phyloP scores from a whole-genome alignment of 2,329 filamentous ascomycete genomes.

The Botryotinia convoluta region DNA sequence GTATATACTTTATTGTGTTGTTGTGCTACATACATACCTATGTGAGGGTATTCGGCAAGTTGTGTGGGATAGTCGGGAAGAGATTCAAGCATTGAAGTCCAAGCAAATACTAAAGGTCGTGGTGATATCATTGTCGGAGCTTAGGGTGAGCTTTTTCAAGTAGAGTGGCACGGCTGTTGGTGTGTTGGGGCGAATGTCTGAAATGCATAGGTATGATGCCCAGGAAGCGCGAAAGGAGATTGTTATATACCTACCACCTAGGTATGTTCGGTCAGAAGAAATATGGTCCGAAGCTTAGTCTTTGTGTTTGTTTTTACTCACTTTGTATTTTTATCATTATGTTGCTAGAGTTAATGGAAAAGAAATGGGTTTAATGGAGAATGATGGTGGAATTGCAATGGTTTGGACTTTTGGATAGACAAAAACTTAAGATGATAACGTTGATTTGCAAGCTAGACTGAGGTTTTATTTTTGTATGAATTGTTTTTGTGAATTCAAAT shows the following conservation, averaged over 20 bases:
- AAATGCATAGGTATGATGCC: not conserved
- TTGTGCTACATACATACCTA: conserved; percentile 7
- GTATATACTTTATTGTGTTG: conserved; percentile 2
- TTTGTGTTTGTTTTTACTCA: not conserved
- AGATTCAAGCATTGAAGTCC: not conserved
- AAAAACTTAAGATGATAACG: not conserved
- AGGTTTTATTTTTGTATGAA: not conserved
- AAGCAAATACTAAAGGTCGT: not conserved
- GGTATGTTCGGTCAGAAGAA: not conserved
- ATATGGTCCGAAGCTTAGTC: not conserved
- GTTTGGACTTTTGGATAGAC: conserved; percentile 17
- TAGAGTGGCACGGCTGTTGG: not conserved
- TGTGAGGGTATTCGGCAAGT: not conserved
- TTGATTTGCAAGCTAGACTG: not conserved
- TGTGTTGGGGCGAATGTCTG: not conserved
- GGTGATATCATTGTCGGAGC: not conserved
- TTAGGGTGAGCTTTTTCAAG: not conserved
- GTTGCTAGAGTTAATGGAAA: conserved; percentile 16
- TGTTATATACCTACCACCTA: not conserved
- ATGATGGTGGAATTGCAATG: conserved; percentile 13
- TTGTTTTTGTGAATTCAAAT: not conserved
- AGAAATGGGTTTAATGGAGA: not conserved
- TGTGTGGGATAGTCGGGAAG: not conserved
- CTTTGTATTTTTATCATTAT: conserved; percentile 13
- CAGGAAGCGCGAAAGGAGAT: not conserved